phyloP scores from a whole-genome alignment of 2,329 filamentous ascomycete genomes.

The Neurospora crassa region DNA sequence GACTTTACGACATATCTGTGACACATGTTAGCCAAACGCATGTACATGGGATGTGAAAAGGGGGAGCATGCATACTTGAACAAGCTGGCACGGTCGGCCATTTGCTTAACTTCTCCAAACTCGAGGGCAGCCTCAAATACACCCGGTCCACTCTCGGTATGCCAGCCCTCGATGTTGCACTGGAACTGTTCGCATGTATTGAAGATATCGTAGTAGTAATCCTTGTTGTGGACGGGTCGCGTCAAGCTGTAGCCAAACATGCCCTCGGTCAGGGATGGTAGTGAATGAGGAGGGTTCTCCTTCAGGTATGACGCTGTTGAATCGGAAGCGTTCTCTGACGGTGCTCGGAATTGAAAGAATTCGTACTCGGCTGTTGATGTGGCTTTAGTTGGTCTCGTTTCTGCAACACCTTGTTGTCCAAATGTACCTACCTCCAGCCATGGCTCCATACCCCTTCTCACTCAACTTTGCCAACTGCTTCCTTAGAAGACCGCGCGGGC shows the following conservation, averaged over 20 bases:
- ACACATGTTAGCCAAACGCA: neutral
- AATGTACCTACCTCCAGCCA: constrained; percentile 71
- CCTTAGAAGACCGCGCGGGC: constrained; percentile 67
- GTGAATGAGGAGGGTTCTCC: constrained; percentile 60
- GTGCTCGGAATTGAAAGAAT: constrained; percentile 82
- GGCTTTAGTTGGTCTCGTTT: constrained; percentile 5
- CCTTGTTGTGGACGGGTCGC: constrained; percentile 77
- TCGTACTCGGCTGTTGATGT: constrained; percentile 70
- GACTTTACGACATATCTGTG: constrained; percentile 74
- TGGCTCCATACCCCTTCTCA: constrained; percentile 63
- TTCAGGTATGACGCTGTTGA: constrained; percentile 67
- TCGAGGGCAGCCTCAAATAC: constrained; percentile 94
- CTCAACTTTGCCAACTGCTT: constrained; percentile 58
- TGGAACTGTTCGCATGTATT: constrained; percentile 68
- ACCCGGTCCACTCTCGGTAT: constrained; percentile 86
- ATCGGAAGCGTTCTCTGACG: constrained; percentile 36
- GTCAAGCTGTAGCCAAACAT: constrained; percentile 96
- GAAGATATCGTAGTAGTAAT: constrained; percentile 85
- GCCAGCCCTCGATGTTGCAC: constrained; percentile 86
- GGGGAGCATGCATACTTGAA: constrained; percentile 54
- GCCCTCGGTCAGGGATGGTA: constrained; percentile 77
- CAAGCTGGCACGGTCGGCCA: constrained; percentile 84
- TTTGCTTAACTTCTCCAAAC: constrained; percentile 76
- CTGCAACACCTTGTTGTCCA: too few species aligned
- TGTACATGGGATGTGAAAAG: neutral